Percentiles rank a stretch among this genome's conserved stretches.
Conservation (phyloP, 73 alveolate genomes). For the Tetrahymena elliotti region DNA sequence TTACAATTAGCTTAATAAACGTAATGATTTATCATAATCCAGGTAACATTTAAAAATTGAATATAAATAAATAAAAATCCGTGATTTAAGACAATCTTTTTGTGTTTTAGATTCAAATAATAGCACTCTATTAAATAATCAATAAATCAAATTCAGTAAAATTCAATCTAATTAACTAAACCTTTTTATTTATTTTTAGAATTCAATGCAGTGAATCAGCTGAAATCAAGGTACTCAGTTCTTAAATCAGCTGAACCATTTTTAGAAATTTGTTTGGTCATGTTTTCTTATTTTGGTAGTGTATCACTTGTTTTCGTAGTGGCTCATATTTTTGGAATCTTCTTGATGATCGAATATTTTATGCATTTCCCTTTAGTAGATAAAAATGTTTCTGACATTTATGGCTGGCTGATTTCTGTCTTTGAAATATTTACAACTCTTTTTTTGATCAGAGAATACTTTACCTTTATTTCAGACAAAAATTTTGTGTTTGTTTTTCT, state of each 20-base stretch:
- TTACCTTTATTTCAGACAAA: background rate
- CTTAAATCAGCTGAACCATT: background rate
- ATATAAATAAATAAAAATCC: background rate
- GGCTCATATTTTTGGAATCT: background rate
- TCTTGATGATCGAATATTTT: background rate
- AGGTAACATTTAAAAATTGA: background rate
- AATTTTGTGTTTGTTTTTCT: background rate
- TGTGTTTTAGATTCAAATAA: no score
- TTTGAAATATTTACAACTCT: background rate
- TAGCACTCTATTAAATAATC: no score
- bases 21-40: background rate
- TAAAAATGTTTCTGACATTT: background rate
- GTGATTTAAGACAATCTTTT: no score
- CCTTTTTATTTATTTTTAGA: background rate
- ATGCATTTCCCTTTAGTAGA: background rate
- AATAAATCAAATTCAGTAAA: no score
- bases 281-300: background rate
- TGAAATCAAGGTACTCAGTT: background rate
- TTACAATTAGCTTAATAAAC: background rate
- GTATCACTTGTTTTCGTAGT: background rate
- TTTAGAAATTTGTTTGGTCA: background rate
- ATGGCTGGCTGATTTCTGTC: background rate
- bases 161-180: background rate
- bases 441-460: background rate
- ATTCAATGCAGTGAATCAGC: background rate